Base-by-base conservation (phyloP, 108 stramenopile species). In the Pseudonitzschia multiseries region DNA sequence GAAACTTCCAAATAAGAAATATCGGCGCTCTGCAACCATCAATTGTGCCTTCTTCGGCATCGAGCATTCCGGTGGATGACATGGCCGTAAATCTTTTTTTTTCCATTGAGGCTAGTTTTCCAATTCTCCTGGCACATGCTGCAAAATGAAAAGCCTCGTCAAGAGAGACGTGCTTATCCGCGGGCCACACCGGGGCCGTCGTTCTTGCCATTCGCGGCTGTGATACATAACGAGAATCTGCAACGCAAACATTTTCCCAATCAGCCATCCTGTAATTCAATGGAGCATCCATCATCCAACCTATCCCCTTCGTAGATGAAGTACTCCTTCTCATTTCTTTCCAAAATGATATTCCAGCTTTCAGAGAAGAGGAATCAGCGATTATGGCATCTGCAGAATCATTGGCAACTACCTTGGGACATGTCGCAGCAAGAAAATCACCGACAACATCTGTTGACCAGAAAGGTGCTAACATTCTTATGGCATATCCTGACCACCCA, bases 91-190 rank as follows among this genome's bases (percentile, higher is more conserved):
- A 63, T 42, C 63, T 66, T 48, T 60, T 60, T 63, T 79, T 83
- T 48, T 86, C 81, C 17, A 76, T 50, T n/a, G 89, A 88, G 13
- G 91, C 91, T 0, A 90, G 31, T 59, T 90, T 95, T 15, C 94
- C 94, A 59, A 95, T 85, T 33, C 90, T 78, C 60, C 83, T 86
- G 18, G 79, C 84, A 59, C 94, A 93, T 27, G 91, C 88, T 41
- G 94, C 94, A 79, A 95, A 95, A 72, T 95, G 91, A 77, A 89
- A 91, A 0, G 85, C 88, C 69, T 91, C 91, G 14, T 82, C 76
- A 69, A 85, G 59, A 15, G 84, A 79, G 48, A 95, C 67, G 62
- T 84, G 88, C 65, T 90, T 91, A 65, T 95, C 94, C 6, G 79
- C 75, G 24, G 94, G 91, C 94, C 94, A 95, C 0, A 79, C 77